Base-by-base conservation (phyloP, 2,329 filamentous ascomycete species). In the Colletotrichum sidae region DNA sequence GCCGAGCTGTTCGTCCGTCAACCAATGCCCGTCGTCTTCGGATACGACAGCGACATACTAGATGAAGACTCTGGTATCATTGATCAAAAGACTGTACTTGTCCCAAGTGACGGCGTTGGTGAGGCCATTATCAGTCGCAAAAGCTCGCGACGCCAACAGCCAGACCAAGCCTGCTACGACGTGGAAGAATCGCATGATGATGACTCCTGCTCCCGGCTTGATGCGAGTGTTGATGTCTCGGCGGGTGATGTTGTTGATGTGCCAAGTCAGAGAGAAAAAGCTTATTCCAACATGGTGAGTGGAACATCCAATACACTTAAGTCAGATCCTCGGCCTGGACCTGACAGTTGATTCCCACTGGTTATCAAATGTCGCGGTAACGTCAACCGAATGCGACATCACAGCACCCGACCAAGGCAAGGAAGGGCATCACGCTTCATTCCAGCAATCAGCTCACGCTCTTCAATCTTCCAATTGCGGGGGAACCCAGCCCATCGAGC, bases 1-100 rank as follows among this genome's bases (percentile, higher is more conserved):
- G 79, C 83, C 2, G 77, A 78, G 44, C 88, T 92, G 46, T 86
- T 89, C 9, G 74, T 90, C 92, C 45, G 93, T 82, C 72, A 92
- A 87, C 56, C 92, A 79, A 7, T 90, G 84, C 72, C 93, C 55
- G n/a, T 55, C 82, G 61, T 8, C 1, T 13, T 2, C 2, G 6
- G 12, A 8, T n/a, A 35, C 9, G 15, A n/a, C 8, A 15, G 9
- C 35, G 1, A 55, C 62, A 12, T 12, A 61, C 62, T 60, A 33
- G 35, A 65, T 65, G 13, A 55, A 65, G 10, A 53, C 41, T 13
- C 62, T 60, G 33, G 51, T 86, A 15, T 90, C 91, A 67, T 86
- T 82, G 63, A 94, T 84, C 69, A 90, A 90, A 5, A 94, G 78
- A 0, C 91, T 92, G 69, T 92, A 81, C 47, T 91, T 83, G 74